A percentile compares a stretch with the other conserved stretches of the same genome.
These are phyloP conservation scores for Wickerhamomyces sp. DNA, from an alignment of 1,139 yeast genomes.

Conservation along the genomic window DNA sequence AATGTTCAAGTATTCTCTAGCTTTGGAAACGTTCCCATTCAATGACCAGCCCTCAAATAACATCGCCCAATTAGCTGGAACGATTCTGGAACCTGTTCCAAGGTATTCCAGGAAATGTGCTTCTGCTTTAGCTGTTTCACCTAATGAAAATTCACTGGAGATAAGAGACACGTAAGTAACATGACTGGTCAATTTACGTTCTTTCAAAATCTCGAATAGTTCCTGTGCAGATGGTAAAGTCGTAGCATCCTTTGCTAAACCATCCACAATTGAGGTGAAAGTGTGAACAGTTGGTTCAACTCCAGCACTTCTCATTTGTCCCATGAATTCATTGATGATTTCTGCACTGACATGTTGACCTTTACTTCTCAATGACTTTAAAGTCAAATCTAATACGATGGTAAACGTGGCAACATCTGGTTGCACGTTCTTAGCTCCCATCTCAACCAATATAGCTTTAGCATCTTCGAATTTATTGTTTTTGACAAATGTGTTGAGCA, in stretches of 20 bases:
- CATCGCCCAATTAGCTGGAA: constrained; percentile 54
- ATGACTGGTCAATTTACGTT: constrained; percentile 30
- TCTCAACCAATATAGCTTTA: constrained; percentile 29
- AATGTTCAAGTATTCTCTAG: constrained; percentile 36
- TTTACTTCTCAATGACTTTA: constrained; percentile 41
- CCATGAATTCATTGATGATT: constrained; percentile 35
- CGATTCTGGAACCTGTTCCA: constrained; percentile 32
- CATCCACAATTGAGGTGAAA: constrained; percentile 51
- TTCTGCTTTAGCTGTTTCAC: constrained; percentile 46
- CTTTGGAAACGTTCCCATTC: constrained; percentile 34
- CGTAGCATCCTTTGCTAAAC: constrained; percentile 43
- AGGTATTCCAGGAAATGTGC: constrained; percentile 43
- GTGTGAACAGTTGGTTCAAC: constrained; percentile 48
- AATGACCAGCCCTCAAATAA: constrained; percentile 47
- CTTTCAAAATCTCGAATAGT: constrained; percentile 41
- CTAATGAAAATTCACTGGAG: constrained; percentile 50
- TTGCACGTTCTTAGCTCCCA: constrained; percentile 35
- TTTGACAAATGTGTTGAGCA: constrained; percentile 31
- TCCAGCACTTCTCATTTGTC: constrained; percentile 38
- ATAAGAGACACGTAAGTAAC: constrained; percentile 54
- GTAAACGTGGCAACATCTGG: constrained; percentile 69
- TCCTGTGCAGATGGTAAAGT: constrained; percentile 49
- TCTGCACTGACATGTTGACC: constrained; percentile 43
- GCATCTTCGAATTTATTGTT: constrained; percentile 31
- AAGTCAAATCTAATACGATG: constrained; percentile 51